phyloP scores from a whole-genome alignment of 305 asterid genomes.

The Solanum hybrid region DNA sequence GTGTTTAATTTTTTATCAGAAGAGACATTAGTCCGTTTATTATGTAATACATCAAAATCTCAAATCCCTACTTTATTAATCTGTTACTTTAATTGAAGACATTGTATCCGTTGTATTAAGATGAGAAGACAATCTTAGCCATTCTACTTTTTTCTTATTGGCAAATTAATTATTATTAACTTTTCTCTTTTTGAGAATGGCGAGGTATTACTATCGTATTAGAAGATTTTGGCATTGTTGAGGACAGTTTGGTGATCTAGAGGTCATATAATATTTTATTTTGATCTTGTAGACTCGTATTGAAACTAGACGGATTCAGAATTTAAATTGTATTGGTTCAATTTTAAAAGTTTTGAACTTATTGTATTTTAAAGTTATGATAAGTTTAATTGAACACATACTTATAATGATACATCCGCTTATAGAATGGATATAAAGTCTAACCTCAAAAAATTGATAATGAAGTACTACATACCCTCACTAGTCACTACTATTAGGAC shows the following conservation, averaged over 20 bases:
- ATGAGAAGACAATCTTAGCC: constrained; percentile 14
- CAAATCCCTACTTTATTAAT: neutral
- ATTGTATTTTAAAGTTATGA: neutral
- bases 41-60: constrained; percentile 4
- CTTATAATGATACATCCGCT: too few relatives aligned
- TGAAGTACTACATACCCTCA: neutral
- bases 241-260: constrained; percentile 4
- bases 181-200: neutral
- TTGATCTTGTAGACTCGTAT: too few relatives aligned
- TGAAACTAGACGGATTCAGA: fast-evolving
- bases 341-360: neutral
- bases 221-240: neutral
- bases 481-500: too few relatives aligned
- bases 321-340: neutral
- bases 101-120: neutral
- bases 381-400: too few relatives aligned
- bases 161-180: neutral
- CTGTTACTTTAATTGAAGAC: constrained; percentile 9
- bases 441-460: neutral
- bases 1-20: neutral
- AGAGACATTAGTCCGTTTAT: constrained; percentile 2
- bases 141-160: neutral
- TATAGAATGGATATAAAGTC: neutral
- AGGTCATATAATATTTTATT: neutral
- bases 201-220: neutral